Evolutionary conservation across 2,329 filamentous ascomycete species (phyloP).

Genomic region (Trichophyton verrucosum): DNA sequence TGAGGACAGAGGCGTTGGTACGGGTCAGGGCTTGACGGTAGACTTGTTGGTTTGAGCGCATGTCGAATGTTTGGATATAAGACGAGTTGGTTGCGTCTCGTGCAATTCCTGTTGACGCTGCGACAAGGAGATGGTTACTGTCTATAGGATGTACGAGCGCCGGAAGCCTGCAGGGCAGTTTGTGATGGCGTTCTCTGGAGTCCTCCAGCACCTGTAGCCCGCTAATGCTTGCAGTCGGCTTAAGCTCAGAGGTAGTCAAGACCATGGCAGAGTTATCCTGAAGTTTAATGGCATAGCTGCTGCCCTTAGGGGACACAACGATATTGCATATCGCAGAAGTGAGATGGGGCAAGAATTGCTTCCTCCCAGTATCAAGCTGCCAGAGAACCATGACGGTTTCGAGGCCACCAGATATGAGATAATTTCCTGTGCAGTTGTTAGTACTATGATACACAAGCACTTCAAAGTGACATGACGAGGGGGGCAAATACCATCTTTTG

Average conservation of each 20-base stretch:
- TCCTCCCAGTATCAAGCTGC: constrained; percentile 79
- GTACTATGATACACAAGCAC: constrained; percentile 20
- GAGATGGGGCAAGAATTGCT: constrained; percentile 80
- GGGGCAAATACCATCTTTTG: constrained; percentile 57
- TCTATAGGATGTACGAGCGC: constrained; percentile 51
- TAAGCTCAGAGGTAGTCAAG: constrained; percentile 77
- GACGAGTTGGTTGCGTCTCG: constrained; percentile 36
- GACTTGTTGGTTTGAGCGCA: constrained; percentile 64
- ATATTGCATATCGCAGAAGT: constrained; percentile 74
- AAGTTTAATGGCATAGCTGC: constrained; percentile 71
- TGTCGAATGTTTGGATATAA: constrained; percentile 74
- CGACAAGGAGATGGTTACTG: constrained; percentile 52
- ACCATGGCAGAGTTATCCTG: constrained; percentile 89
- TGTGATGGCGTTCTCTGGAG: background rate
- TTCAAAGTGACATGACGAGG: constrained; percentile 1
- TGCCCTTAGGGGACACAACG: constrained; percentile 64
- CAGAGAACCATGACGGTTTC: constrained; percentile 84
- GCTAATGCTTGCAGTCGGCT: constrained; percentile 69
- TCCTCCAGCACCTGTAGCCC: constrained; percentile 53
- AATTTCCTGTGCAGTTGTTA: constrained; percentile 52
- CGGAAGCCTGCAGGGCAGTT: constrained; percentile 37
- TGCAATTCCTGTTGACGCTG: too few species aligned
- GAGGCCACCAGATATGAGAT: constrained; percentile 81
- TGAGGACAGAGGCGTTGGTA: constrained; percentile 73
- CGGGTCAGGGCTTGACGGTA: constrained; percentile 80